Evolutionary conservation across 2,329 filamentous ascomycete genomes (phyloP).

Genomic region (Penicillium sp.): DNA sequence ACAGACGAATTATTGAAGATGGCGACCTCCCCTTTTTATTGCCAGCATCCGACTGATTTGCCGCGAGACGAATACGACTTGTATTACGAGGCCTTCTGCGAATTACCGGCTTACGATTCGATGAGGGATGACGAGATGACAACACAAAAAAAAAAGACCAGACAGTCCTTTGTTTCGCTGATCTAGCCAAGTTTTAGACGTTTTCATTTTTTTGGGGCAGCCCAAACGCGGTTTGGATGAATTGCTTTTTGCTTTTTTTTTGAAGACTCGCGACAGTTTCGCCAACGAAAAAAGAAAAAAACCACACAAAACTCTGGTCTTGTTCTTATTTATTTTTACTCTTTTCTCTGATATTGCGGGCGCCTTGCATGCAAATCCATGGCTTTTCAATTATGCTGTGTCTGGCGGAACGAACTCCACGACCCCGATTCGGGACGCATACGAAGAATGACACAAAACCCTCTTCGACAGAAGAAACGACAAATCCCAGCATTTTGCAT

Average conservation of each 20-base stretch:
- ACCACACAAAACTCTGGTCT: conserved; percentile 13
- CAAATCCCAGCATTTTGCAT: conserved; percentile 41
- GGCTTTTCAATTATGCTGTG: conserved; percentile 22
- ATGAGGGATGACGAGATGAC: conserved; percentile 52
- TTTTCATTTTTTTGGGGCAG: conserved; percentile 43
- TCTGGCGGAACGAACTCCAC: conserved; percentile 29
- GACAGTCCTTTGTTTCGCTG: conserved; percentile 40
- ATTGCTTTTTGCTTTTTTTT: conserved; percentile 20
- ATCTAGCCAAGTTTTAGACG: conserved; percentile 45
- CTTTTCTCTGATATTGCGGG: conserved; percentile 20
- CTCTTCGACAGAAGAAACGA: conserved; percentile 37
- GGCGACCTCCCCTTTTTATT: conserved; percentile 37
- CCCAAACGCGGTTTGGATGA: conserved; percentile 38
- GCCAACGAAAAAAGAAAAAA: background rate
- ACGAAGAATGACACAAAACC: conserved; percentile 40
- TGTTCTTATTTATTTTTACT: conserved; percentile 19
- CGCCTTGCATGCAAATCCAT: conserved; percentile 32
- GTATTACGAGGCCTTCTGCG: conserved; percentile 44
- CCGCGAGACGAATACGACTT: conserved; percentile 45
- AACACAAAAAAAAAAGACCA: conserved; percentile 38
- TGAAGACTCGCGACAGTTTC: conserved; percentile 11
- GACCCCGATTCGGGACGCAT: conserved; percentile 31
- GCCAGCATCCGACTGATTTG: conserved; percentile 39
- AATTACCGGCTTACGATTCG: conserved; percentile 49
- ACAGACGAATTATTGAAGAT: conserved; percentile 40